A percentile compares a stretch with the other conserved stretches of the same genome.
These are phyloP conservation scores for Xylaria flabelliformis DNA, from an alignment of 495 filamentous ascomycete species.

Conservation along the genomic window DNA sequence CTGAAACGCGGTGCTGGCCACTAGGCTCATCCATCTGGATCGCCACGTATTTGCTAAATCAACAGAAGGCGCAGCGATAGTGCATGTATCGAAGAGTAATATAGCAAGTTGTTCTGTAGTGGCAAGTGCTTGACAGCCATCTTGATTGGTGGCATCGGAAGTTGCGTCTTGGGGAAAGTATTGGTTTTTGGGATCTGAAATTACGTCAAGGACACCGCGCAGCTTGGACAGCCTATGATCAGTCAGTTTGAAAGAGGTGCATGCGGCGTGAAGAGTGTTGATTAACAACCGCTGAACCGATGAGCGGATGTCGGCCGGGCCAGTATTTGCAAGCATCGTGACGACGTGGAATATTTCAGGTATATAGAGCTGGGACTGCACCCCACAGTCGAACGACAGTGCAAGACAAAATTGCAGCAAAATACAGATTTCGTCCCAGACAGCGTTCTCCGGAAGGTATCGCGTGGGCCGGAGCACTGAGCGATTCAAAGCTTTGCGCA, in stretches of 20 bases:
- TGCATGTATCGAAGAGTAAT: constrained; percentile 65
- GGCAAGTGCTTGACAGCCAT: constrained; percentile 53
- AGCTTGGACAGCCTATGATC: constrained; percentile 61
- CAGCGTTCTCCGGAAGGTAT: constrained; percentile 65
- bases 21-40: constrained; percentile 73
- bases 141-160: constrained; percentile 54
- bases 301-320: constrained; percentile 58
- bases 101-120: constrained; percentile 61
- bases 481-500: constrained; percentile 68
- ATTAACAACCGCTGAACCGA: constrained; percentile 65
- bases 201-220: constrained; percentile 56
- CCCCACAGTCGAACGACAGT: constrained; percentile 67
- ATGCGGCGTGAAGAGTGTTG: constrained; percentile 69
- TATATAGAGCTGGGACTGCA: constrained; percentile 67
- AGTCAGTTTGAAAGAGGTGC: constrained; percentile 64
- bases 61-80: constrained; percentile 64
- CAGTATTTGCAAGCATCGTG: constrained; percentile 69
- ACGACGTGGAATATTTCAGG: constrained; percentile 72
- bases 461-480: constrained; percentile 67
- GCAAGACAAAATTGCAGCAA: constrained; percentile 67
- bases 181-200: constrained; percentile 62
- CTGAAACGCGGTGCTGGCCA: constrained; percentile 73
- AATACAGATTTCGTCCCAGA: constrained; percentile 69
- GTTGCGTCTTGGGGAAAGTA: constrained; percentile 50
- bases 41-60: constrained; percentile 72